Base-by-base conservation (phyloP, 169 alveolate genomes). In the Cryptosporidium meleagridis region DNA sequence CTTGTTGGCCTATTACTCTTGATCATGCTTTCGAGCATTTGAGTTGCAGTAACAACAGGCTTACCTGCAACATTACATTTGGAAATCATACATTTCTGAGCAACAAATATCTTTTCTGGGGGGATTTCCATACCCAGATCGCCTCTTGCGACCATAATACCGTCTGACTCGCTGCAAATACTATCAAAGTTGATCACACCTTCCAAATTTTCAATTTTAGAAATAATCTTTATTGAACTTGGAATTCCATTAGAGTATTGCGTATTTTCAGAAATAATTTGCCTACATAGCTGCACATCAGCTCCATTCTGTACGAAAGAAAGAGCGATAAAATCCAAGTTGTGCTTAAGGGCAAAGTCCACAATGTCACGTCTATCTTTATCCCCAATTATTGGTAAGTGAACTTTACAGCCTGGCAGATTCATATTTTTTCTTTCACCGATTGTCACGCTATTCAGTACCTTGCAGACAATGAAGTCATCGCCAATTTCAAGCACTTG, bases 111-210 rank as follows among this genome's bases (percentile, higher is more conserved):
- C 85, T 98, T 97, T 85, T 98, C 99, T 12, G 99, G 96, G 3
- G 99, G 98, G 52, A 98, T 98, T 86, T 98, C 99, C 99, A 98
- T 97, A 39, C 99, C 99, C 71, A 99, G 91, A 91, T 98, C 99
- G 33, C 99, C 99, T 69, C 99, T 94, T 12, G 99, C 99, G 14
- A 99, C 97, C 99, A 98, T 98, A 84, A 99, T 95, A 18, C 99
- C 99, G 93, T 99, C 99, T 18, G 99, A 75, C 75, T 92, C 99
- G 21, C 93, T 96, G 41, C 98, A 95, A 84, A 98, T 97, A 52
- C 96, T 97, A 87, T 98, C 99, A 65, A 96, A 97, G 92, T 97
- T 97, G 44, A 96, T 91, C 53, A 98, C 95, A 55, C 99, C 99
- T 91, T 98, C 99, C 65, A 96, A 94, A 87, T 98, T 99, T 93